Evolutionary conservation across 2,329 filamentous ascomycete species (phyloP), one percentile per base, ranked within the genome.

Genomic region (Phyllosticta citriasiana): DNA sequence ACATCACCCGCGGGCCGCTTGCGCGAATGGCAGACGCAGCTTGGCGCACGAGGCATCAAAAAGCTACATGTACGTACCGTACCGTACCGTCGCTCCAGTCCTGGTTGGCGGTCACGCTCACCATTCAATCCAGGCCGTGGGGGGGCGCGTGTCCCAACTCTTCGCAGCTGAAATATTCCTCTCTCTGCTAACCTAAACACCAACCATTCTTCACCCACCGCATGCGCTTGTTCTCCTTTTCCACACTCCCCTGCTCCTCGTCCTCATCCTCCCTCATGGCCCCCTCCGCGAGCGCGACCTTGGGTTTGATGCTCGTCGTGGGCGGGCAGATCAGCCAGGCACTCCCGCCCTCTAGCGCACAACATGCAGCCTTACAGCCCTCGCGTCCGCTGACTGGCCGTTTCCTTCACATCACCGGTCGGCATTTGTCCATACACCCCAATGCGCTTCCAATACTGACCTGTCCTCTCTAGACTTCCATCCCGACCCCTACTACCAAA

Each of bases 331-430:
- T 53, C 24, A 14, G 16, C 51, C 19, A 25, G 19, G 51, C 51
- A 22, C 51, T 53, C 51, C 51, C 51, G 51, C 51, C 51, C 19
- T 6, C 24, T 25, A 53, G 24, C 24, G 33, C 33, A 40, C 33
- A 40, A 40, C 33, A 40, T 40, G 33, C 33, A 40, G 33, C 33
- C 33, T 40, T 40, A 40, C 33, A 40, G 16, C 57, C 24, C 25
- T 30, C 57, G 33, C 57, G 59, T 4, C 59, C 59, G 74, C 56
- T 57, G 6, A 61, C 59, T 2, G 91, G 91, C 65, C 84, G 84
- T 71, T 96, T 96, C 77, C 80, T 96, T 70, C 91, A 96, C 75
- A 89, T 96, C 67, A 94, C 91, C 76, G 91, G 90, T 93, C 78
- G 64, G 80, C 72, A 61, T 62, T 27, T 24, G 4, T 7, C 19